Evolutionary conservation across 2,329 filamentous ascomycete genomes (phyloP).

Genomic region (Ascochyta koolunga): DNA sequence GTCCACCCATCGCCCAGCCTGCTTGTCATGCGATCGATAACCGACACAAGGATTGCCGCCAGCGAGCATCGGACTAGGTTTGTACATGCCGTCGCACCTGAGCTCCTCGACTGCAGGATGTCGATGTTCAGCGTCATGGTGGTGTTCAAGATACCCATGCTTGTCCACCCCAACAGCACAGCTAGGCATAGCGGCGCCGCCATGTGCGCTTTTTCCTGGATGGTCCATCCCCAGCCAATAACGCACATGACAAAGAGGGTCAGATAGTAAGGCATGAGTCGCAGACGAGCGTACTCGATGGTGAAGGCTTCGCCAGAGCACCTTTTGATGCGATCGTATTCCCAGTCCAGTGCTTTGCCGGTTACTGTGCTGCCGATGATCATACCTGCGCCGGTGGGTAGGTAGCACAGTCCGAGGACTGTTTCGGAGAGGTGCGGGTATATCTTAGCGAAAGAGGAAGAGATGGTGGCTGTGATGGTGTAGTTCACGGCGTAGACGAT

Average conservation of each 20-base stretch:
- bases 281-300: constrained; percentile 35
- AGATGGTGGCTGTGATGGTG: constrained; percentile 41
- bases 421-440: constrained; percentile 34
- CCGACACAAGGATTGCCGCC: constrained; percentile 31
- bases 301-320: constrained; percentile 29
- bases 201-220: constrained; percentile 29
- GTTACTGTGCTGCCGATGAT: constrained; percentile 60
- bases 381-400: constrained; percentile 62
- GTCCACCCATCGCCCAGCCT: constrained; percentile 35
- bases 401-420: constrained; percentile 50
- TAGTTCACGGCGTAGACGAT: constrained; percentile 40
- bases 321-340: constrained; percentile 53
- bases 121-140: constrained; percentile 41
- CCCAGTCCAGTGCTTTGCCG: constrained; percentile 59
- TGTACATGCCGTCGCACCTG: constrained; percentile 35
- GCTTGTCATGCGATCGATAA: constrained; percentile 33
- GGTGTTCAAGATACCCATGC: constrained; percentile 36
- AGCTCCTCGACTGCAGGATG: constrained; percentile 34
- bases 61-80: constrained; percentile 36
- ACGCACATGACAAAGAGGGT: constrained; percentile 34
- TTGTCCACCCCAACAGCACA: constrained; percentile 34
- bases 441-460: constrained; percentile 31
- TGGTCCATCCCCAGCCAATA: constrained; percentile 35
- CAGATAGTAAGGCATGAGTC: constrained; percentile 38
- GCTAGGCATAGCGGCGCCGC: constrained; percentile 30